Percentiles rank a stretch among this genome's conserved stretches.
These are phyloP conservation scores for Phytophthora quininea DNA, from an alignment of 352 stramenopile genomes.

Conservation along the genomic window DNA sequence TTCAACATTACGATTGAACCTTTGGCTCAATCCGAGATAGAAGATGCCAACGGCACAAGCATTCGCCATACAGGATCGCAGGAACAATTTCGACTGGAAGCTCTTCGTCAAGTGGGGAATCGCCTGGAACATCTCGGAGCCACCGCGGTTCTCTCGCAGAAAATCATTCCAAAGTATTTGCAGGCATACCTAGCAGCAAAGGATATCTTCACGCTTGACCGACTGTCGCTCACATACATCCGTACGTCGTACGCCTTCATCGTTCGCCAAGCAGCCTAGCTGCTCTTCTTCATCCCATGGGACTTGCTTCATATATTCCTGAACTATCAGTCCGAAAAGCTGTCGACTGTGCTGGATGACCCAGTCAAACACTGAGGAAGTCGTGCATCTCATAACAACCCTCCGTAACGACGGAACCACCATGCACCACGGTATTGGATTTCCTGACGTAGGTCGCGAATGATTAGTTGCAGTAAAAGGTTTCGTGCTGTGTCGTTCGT, in stretches of 20 bases:
- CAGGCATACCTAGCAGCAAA: constrained; percentile 43
- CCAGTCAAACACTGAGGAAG: too few species aligned
- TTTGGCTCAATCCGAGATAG: constrained; percentile 16
- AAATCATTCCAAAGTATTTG: constrained; percentile 56
- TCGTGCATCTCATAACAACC: too few species aligned
- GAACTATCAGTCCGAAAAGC: not conserved
- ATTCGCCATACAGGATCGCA: constrained; percentile 21
- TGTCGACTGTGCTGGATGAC: too few species aligned
- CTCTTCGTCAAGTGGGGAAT: constrained; percentile 42
- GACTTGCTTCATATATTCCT: too few species aligned
- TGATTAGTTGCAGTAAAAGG: too few species aligned
- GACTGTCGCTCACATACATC: constrained; percentile 55
- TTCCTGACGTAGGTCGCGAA: too few species aligned
- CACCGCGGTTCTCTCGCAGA: constrained; percentile 57
- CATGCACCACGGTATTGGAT: too few species aligned
- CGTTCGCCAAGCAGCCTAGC: too few species aligned
- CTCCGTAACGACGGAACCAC: too few species aligned
- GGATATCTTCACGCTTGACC: constrained; percentile 53
- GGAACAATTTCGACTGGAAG: constrained; percentile 31
- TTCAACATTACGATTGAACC: constrained; percentile 72
- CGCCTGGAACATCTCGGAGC: constrained; percentile 39
- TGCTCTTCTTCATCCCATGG: too few species aligned
- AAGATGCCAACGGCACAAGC: constrained; percentile 13
- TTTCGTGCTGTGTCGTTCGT: too few species aligned
- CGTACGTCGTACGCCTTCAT: constrained; percentile 52